Base-by-base conservation (phyloP, 345 rosid genomes). In the Kernera saxatilis region DNA sequence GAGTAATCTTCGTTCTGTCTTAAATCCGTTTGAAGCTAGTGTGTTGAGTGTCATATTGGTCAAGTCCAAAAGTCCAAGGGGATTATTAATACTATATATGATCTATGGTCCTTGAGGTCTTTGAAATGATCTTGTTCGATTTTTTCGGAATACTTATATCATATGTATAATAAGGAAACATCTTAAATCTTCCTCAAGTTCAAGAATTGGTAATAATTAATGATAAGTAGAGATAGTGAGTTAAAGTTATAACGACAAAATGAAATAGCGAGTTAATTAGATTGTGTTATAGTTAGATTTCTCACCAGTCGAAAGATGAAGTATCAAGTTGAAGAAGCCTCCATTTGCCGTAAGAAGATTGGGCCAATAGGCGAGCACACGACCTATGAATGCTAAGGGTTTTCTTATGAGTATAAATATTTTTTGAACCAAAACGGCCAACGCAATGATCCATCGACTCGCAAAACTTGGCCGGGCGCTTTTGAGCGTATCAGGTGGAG, bases 321-420 rank as follows among this genome's bases (percentile, higher is more conserved):
- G 6, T 58, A 67, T 32, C 62, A 59, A 17, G 6, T 51, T 74
- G 56, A 74, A 59, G 69, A 74, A 67, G 41, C 78, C 73, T 22
- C 63, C 78, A 67, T 74, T 74, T 13, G 15, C 59, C 13, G 6
- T 18, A 32, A 59, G 41, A 67, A 74, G 69, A 60, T 74, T 74
- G n/a, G 19, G 78, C 40, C 40, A 74, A 59, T 41, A 59, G 2
- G 73, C 67, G 35, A 74, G 48, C 2, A 51, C 1, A 59, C 40
- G 10, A n/a, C 78, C 78, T 1, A 74, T 4, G 17, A 39, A 19
- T 12, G 55, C 78, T 19, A 67, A 3, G 0, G 78, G 78, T 74
- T 67, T 74, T 10, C 64, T 67, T 0, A 32, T 0, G 6, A 74
- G 21, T 13, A 39, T 59, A 8, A 74, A 30, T 2, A 74, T 0